phyloP scores from a whole-genome alignment of 345 rosid species.

The Linum trigynum region DNA sequence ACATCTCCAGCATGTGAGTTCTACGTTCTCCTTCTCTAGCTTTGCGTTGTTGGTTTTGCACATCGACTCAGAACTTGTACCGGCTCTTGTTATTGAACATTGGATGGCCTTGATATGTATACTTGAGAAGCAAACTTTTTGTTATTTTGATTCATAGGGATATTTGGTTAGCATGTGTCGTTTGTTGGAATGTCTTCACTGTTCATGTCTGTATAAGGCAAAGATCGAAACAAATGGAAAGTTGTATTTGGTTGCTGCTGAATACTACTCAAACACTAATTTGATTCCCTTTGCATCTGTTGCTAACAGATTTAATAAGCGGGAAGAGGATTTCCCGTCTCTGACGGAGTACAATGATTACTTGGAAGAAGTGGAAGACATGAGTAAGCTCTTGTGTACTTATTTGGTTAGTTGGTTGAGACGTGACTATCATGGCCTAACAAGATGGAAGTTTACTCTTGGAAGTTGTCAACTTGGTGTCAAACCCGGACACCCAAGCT shows the following conservation, averaged over 20 bases:
- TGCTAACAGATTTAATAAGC: slow-evolving; percentile 61
- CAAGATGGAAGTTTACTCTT: background rate
- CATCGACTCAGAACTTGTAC: background rate
- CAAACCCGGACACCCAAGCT: slow-evolving; percentile 60
- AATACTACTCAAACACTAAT: background rate
- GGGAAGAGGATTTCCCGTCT: slow-evolving; percentile 79
- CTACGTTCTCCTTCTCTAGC: background rate
- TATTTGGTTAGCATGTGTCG: no score
- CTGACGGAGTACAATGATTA: slow-evolving; percentile 81
- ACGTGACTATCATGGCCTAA: slow-evolving; percentile 1
- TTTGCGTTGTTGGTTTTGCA: background rate
- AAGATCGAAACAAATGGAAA: background rate
- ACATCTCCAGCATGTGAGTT: slow-evolving; percentile 58
- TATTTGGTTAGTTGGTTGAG: background rate
- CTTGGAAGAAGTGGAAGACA: slow-evolving; percentile 92
- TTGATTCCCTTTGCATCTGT: background rate
- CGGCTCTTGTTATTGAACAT: background rate
- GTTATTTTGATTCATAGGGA: no score
- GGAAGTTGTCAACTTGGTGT: slow-evolving; percentile 62
- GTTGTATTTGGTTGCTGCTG: background rate
- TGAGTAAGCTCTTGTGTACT: slow-evolving; percentile 43
- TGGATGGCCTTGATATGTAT: no score
- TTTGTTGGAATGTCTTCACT: no score
- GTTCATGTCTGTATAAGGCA: no score
- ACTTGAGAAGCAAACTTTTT: no score